Conservation (phyloP, 257 asterid species). For the Rubia yunnanensis region DNA sequence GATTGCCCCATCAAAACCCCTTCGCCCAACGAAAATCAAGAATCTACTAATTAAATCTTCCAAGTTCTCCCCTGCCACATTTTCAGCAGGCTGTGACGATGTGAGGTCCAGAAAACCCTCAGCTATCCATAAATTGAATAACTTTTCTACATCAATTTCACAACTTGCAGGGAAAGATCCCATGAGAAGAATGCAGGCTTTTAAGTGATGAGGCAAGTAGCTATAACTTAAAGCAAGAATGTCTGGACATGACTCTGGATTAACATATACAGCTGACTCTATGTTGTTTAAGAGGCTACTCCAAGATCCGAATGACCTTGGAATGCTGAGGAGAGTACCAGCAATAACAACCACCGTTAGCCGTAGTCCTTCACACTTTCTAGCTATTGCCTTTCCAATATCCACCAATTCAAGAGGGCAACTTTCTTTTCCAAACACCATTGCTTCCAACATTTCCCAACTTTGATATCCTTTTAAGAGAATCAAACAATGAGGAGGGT, state of each 20-base stretch:
- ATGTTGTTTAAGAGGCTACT: neutral
- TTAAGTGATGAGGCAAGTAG: constrained; percentile 21
- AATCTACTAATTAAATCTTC: constrained; percentile 29
- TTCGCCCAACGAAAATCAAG: constrained; percentile 20
- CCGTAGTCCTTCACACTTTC: constrained; percentile 8
- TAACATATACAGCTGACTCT: neutral
- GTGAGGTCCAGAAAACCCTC: constrained; percentile 24
- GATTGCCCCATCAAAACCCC: constrained; percentile 15
- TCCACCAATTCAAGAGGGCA: constrained; percentile 7
- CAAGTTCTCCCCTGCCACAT: constrained; percentile 31
- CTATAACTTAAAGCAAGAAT: constrained; percentile 20
- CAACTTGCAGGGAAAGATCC: constrained; percentile 27
- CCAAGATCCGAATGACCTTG: neutral
- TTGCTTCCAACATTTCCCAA: constrained; percentile 4
- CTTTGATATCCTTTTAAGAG: neutral
- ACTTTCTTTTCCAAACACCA: neutral
- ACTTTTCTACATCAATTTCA: constrained; percentile 22
- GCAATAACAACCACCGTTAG: constrained; percentile 5
- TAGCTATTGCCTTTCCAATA: constrained; percentile 1
- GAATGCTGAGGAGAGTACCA: neutral
- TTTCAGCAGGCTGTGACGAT: neutral
- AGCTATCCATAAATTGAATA: constrained; percentile 27
- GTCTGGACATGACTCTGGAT: constrained; percentile 5
- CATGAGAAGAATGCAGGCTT: constrained; percentile 27
- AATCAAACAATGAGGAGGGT: constrained; percentile 4